Evolutionary conservation across 805 yeast species (phyloP), one percentile per base, ranked within the genome.

Genomic region (Blastobotrys peoriensis): DNA sequence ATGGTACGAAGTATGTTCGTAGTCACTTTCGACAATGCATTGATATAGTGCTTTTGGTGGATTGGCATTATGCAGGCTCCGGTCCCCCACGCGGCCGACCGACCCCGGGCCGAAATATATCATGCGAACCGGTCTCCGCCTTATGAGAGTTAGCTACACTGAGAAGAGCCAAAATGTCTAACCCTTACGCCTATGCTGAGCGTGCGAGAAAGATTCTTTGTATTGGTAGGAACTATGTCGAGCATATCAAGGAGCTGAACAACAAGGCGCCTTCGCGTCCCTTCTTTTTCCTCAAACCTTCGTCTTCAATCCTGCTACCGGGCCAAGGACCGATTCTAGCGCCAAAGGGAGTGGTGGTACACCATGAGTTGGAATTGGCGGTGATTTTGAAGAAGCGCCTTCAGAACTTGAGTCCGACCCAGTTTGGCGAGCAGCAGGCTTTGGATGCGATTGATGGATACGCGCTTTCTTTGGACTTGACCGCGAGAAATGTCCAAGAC

Each of bases 161-260:
- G n/a, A n/a, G n/a, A n/a, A n/a, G n/a, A n/a, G n/a, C 30, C 8
- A 36, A 21, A 19, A 44, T 44, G 47, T n/a, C 36, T n/a, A 47
- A 33, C 38, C 38, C 54, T 16, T 40, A 36, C 22, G 19, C 35
- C 19, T 52, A 46, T 22, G 48, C 49, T 22, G 28, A 44, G 39
- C 27, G 41, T 27, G 56, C 56, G 2, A 43, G 58, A 21, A 93
- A 93, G 67, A 77, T 91, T 58, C 75, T 93, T 15, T 93, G 98
- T 65, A 91, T 93, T 53, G 99, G 98, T 37, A 82, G 98, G 57
- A 93, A 93, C 66, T 93, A 88, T 62, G 94, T 87, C n/a, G 97
- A 95, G 17, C 99, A 93, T 58, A 86, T 88, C 60, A 76, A 83
- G 50, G 99, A 93, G 63, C 70, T 93, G 46, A 83, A 86, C 70